These are phyloP conservation scores for Aschersonia sp. DNA, from an alignment of 2,329 filamentous ascomycete genomes.

Conservation along the genomic window DNA sequence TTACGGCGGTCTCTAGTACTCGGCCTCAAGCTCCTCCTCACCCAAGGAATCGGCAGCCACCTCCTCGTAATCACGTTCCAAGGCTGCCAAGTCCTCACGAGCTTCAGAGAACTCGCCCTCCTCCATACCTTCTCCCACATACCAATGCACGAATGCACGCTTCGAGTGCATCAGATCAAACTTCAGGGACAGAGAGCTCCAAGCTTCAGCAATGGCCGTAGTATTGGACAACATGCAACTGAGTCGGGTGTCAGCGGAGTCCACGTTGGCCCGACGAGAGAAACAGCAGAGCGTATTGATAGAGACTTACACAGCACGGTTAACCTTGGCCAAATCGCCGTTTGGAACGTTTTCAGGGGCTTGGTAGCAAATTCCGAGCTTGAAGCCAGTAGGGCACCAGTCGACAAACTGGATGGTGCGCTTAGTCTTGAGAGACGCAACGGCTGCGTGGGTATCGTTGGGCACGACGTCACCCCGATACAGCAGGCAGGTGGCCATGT, in stretches of 20 bases:
- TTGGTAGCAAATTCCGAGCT: conserved; percentile 99
- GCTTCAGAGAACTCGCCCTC: conserved; percentile 99
- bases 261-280: background rate
- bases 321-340: conserved; percentile 93
- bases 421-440: conserved; percentile 97
- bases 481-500: conserved; percentile 97
- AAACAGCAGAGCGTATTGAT: background rate
- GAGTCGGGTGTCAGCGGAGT: conserved; percentile 12
- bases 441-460: conserved; percentile 84
- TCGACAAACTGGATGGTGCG: conserved; percentile 98
- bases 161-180: conserved; percentile 99
- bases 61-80: conserved; percentile 98
- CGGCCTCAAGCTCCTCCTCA: conserved; percentile 73
- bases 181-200: conserved; percentile 91
- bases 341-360: conserved; percentile 91
- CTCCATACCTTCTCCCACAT: conserved; percentile 99
- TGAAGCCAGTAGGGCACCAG: conserved; percentile 99
- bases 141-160: conserved; percentile 99
- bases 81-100: conserved; percentile 91
- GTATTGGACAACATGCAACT: conserved; percentile 99
- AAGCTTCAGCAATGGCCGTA: conserved; percentile 95
- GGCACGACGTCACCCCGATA: conserved; percentile 98
- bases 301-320: conserved; percentile 80
- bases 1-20: conserved; percentile 47
- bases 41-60: conserved; percentile 89